Base-by-base conservation (phyloP, 2,329 filamentous ascomycete species). In the Neonectria punicea region DNA sequence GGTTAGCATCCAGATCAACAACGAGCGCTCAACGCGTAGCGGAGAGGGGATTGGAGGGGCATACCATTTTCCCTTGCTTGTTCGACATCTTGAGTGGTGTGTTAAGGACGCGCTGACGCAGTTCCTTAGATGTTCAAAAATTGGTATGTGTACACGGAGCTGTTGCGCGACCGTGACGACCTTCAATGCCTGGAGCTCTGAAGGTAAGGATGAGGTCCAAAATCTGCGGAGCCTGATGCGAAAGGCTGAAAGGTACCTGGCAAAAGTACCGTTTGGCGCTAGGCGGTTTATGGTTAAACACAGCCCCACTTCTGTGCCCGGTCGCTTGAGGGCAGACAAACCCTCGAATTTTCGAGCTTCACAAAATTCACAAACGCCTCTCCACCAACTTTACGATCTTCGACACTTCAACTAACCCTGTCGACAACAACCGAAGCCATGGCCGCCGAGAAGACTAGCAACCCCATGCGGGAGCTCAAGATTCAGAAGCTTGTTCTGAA, bases 391-490 rank as follows among this genome's bases (percentile, higher is more conserved):
- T 74, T 63, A 70, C 70, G 70, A 75, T 69, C 69, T 72, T 70
- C 72, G 76, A 78, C 79, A 76, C 77, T 73, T 71, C 73, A 77
- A 78, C 73, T 70, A 76, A 66, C 67, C 69, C 74, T 78, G 75
- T 78, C 73, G 39, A 43, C 71, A 77, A 75, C 67, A 72, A 75
- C 77, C 73, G 77, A 77, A 80, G 76, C 76, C 75, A 83, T 82
- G 80, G 77, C 78, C 85, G 87, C 92, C 84, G 93, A 95, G 83
- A 98, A 98, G 90, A 84, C 88, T 83, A 87, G 89, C 84, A 99
- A 99, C 91, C 95, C 96, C 88, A 99, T 99, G 96, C 93, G 94
- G 89, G 95, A 99, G 89, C 93, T 98, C 83, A 93, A 94, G 89
- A 96, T 98, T 87, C 93, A 97, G 88, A 98, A 98, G 90, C 93